Conservation (phyloP, 495 filamentous ascomycete genomes). For the Parathielavia appendiculata region DNA sequence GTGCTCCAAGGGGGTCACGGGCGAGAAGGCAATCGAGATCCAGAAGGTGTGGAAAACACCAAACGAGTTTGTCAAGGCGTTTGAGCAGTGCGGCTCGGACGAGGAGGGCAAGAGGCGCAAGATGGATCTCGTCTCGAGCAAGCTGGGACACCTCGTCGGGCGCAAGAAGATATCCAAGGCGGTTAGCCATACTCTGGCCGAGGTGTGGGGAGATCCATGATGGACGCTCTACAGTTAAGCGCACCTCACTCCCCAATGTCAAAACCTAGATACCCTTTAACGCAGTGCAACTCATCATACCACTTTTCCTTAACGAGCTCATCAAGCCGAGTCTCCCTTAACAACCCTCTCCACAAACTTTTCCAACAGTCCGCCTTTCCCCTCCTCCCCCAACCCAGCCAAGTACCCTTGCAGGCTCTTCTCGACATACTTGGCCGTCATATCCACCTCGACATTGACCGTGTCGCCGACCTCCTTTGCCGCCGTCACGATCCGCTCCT, state of each 20-base stretch:
- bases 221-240: too few relatives aligned
- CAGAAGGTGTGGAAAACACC: constrained; percentile 72
- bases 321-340: constrained; percentile 55
- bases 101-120: constrained; percentile 47
- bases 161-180: constrained; percentile 62
- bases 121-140: constrained; percentile 47
- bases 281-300: background rate
- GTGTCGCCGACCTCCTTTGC: constrained; percentile 74
- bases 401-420: constrained; percentile 79
- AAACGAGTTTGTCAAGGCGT: constrained; percentile 61
- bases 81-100: constrained; percentile 45
- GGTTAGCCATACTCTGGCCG: constrained; percentile 65
- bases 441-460: constrained; percentile 97
- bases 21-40: constrained; percentile 78
- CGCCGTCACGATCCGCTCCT: constrained; percentile 83
- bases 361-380: constrained; percentile 62
- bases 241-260: background rate
- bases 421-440: constrained; percentile 98
- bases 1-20: constrained; percentile 71
- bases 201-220: constrained; percentile 57
- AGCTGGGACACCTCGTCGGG: constrained; percentile 54
- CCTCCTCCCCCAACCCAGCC: constrained; percentile 43
- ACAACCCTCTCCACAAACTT: constrained; percentile 78
- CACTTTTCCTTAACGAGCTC: constrained; percentile 1
- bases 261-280: background rate